These are phyloP conservation scores for Nidula microcarpa DNA, from an alignment of 768 basidiomycete genomes.

Conservation along the genomic window DNA sequence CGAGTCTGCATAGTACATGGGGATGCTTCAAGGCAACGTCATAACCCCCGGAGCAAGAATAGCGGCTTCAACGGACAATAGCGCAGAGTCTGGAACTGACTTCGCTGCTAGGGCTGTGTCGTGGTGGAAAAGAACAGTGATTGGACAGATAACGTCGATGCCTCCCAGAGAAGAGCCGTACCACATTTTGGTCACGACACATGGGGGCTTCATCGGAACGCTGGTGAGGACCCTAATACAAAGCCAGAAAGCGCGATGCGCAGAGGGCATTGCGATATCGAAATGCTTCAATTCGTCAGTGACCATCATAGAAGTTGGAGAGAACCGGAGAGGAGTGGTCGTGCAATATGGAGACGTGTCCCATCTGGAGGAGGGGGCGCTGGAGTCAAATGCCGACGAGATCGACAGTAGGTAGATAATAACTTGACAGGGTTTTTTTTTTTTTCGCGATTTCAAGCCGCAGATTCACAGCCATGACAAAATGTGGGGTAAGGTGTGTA, in stretches of 20 bases:
- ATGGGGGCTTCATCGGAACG: slow-evolving; percentile 60
- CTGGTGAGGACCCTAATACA: slow-evolving; percentile 48
- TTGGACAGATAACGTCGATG: slow-evolving; percentile 18
- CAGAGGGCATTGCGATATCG: slow-evolving; percentile 26
- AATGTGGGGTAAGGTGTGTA: too few species aligned
- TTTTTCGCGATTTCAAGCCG: background rate
- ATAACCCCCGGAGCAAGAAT: background rate
- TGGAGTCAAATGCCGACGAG: slow-evolving; percentile 53
- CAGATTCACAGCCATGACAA: too few species aligned
- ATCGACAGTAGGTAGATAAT: slow-evolving; percentile 6
- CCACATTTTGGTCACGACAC: slow-evolving; percentile 59
- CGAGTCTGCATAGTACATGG: slow-evolving; percentile 12
- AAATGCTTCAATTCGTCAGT: slow-evolving; percentile 53
- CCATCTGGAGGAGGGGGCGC: slow-evolving; percentile 39
- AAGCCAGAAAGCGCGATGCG: slow-evolving; percentile 32
- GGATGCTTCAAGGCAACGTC: slow-evolving; percentile 3
- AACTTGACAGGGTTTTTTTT: background rate
- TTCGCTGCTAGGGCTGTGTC: slow-evolving; percentile 45
- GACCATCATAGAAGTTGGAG: slow-evolving; percentile 52
- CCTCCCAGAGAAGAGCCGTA: slow-evolving; percentile 20
- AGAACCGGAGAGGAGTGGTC: slow-evolving; percentile 33
- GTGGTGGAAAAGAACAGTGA: slow-evolving; percentile 61
- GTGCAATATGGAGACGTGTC: slow-evolving; percentile 50
- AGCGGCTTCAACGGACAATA: slow-evolving; percentile 17
- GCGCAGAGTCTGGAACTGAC: slow-evolving; percentile 32